These are phyloP conservation scores for Agaricus subrufescens DNA, from an alignment of 768 basidiomycete species.

Conservation along the genomic window DNA sequence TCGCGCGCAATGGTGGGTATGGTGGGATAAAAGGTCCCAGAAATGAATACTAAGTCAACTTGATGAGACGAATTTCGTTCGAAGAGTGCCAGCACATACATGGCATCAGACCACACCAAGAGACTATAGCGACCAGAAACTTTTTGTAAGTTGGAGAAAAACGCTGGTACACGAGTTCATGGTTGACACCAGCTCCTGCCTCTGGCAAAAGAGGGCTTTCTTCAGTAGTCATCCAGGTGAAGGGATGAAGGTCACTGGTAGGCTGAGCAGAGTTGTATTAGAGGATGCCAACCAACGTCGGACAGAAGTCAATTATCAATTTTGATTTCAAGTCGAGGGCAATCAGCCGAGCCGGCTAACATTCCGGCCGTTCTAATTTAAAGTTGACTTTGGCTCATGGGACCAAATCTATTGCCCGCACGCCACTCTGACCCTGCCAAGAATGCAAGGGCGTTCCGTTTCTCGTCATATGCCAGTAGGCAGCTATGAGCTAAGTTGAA, in stretches of 20 bases:
- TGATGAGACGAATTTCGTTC: neutral
- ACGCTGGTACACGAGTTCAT: slow-evolving; percentile 44
- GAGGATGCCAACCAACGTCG: neutral
- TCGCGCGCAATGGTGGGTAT: slow-evolving; percentile 72
- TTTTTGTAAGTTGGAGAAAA: slow-evolving; percentile 50
- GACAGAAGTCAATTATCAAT: no score
- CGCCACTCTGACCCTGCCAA: no score
- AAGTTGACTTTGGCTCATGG: no score
- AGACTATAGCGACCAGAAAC: slow-evolving; percentile 50
- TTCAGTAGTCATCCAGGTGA: neutral
- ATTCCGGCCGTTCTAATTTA: no score
- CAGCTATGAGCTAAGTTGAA: no score
- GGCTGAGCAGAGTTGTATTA: neutral
- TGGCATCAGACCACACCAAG: slow-evolving; percentile 58
- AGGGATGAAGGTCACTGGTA: no score
- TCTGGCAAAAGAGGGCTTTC: neutral
- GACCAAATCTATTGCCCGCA: no score
- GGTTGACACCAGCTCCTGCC: slow-evolving; percentile 1
- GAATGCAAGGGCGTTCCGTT: no score
- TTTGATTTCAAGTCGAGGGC: no score
- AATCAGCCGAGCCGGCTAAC: no score
- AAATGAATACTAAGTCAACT: slow-evolving; percentile 50
- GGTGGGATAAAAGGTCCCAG: slow-evolving; percentile 66
- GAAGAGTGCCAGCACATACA: slow-evolving; percentile 28
- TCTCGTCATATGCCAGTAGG: no score